Evolutionary conservation across 345 rosid species (phyloP), one percentile per base, ranked within the genome.

Genomic region (Erucastrum elatum): DNA sequence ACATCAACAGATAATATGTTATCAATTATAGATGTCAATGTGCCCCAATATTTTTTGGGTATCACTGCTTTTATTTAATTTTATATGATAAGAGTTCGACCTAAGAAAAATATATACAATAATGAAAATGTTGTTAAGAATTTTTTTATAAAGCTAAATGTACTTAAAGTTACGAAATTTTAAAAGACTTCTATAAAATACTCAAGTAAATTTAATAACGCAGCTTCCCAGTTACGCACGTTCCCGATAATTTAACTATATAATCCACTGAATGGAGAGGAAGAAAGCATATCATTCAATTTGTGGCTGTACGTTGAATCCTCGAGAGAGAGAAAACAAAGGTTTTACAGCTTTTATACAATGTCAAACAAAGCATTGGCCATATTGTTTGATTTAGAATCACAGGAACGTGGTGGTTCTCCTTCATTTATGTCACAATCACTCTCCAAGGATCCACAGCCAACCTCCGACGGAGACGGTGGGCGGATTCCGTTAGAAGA

Each of bases 401-500:
- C 79, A 39, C 79, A 68, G 41, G 76, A 70, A 64, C 75, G 63
- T 49, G 15, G 72, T 74, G 74, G 10, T 62, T 46, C 74, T 73
- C 55, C 79, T 75, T 69, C 39, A 74, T 74, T 68, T 61, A 79
- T 74, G 78, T 44, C 82, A 79, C 56, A 60, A 46, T 6, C 41
- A 30, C 68, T 68, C 31, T 44, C 82, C 74, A 67, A 55, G 65
- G 44, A 67, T 73, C 75, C 79, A 4, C 61, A 13, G 56, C 21
- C 75, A n/a, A 64, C 30, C 70, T 74, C 82, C 75, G 75, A 44
- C 78, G 82, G 74, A 0, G 66, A 74, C 63, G 78, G 33, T 30
- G 67, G 59, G 11, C 0, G 62, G 75, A 21, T 74, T 64, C 83
- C 83, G 77, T 13, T 75, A 34, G 80, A 81, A 29, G 80, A 71